Evolutionary conservation across 2,329 filamentous ascomycete species (phyloP).

Genomic region (Botrytis aclada): DNA sequence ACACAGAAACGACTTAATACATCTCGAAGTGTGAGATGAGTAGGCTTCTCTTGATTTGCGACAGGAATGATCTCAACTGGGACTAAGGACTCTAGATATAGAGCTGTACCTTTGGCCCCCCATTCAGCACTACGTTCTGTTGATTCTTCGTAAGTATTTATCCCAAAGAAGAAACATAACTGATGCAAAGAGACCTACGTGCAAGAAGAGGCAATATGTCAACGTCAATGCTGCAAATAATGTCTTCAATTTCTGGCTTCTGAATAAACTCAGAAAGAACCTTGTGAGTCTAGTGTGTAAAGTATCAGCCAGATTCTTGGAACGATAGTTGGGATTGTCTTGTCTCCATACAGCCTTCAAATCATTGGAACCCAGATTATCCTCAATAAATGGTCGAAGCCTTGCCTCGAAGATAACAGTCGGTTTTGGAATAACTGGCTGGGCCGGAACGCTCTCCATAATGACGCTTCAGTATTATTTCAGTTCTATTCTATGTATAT

Average conservation of each 20-base stretch:
- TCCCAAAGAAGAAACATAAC: neutral
- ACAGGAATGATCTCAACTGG: neutral
- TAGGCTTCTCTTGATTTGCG: neutral
- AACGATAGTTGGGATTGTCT: neutral
- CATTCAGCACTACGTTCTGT: neutral
- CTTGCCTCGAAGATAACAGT: conserved; percentile 5
- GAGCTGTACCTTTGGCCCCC: neutral
- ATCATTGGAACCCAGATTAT: neutral
- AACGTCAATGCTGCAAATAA: neutral
- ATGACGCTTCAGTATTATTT: neutral
- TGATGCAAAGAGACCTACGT: neutral
- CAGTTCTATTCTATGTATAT: neutral
- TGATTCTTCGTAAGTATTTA: neutral
- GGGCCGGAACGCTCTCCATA: neutral
- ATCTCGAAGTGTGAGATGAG: neutral
- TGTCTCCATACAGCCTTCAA: neutral
- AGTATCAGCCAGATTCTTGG: neutral
- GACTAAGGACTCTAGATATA: neutral
- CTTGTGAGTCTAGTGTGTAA: neutral
- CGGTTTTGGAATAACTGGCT: neutral
- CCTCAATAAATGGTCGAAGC: neutral
- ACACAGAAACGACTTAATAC: conserved; percentile 1
- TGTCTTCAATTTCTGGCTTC: neutral
- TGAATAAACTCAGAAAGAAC: neutral
- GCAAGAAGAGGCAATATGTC: conserved; percentile 11